Evolutionary conservation across 1,139 yeast genomes (phyloP).

Genomic region (Geotrichum bryndzae): DNA sequence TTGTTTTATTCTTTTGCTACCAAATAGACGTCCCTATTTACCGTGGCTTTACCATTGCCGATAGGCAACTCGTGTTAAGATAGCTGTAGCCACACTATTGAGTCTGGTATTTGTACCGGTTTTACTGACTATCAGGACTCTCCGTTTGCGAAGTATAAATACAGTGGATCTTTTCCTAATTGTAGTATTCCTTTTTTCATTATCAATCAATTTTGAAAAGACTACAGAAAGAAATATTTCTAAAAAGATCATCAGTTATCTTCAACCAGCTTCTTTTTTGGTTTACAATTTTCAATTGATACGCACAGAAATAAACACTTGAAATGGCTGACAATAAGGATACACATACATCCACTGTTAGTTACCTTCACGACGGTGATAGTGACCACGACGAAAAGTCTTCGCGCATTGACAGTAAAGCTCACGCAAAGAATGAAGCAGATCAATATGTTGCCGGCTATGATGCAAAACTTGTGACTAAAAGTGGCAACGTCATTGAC

Average conservation of each 20-base stretch:
- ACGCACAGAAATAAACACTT: not conserved
- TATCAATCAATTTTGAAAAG: not conserved
- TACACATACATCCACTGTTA: not conserved
- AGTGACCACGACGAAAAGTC: not conserved
- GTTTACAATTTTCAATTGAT: not conserved
- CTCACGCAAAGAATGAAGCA: not conserved
- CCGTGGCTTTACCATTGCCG: no score
- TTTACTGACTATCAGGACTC: no score
- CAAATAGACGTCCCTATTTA: no score
- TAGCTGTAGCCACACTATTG: no score
- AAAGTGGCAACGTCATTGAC: constrained; percentile 21
- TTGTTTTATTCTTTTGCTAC: no score
- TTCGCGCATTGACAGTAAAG: not conserved
- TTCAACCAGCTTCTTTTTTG: not conserved
- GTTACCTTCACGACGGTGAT: not conserved
- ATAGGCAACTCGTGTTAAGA: no score
- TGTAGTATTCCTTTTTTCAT: not conserved
- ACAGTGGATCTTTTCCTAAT: not conserved
- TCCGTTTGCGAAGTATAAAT: not conserved
- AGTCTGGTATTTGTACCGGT: no score
- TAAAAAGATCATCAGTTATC: no score
- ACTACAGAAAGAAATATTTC: not conserved
- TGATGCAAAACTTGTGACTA: constrained; percentile 20
- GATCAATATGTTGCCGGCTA: constrained; percentile 1
- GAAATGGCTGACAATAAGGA: not conserved